Conservation (phyloP, 2,329 filamentous ascomycete genomes). For the Xylaria sp. region DNA sequence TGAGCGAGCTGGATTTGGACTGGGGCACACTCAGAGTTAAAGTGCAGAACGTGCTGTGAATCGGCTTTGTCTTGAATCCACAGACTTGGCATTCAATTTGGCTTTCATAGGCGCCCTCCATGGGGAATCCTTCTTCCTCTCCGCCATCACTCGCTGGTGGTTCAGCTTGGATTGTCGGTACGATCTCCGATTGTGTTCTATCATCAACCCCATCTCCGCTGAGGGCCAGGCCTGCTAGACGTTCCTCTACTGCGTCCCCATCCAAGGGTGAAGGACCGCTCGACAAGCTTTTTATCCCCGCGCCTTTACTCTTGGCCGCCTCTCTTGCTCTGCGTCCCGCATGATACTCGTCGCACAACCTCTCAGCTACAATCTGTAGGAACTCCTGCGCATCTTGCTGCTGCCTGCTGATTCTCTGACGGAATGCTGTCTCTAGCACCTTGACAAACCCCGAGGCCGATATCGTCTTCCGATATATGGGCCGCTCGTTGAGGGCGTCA, state of each 20-base stretch:
- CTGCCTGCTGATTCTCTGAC: conserved; percentile 88
- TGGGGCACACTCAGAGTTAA: conserved; percentile 92
- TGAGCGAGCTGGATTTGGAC: conserved; percentile 80
- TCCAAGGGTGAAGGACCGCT: conserved; percentile 40
- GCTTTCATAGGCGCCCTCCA: conserved; percentile 93
- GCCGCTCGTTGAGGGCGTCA: conserved; percentile 90
- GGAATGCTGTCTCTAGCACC: conserved; percentile 85
- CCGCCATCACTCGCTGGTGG: conserved; percentile 46
- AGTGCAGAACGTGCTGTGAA: conserved; percentile 87
- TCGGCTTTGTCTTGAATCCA: conserved; percentile 86
- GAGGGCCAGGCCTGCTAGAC: conserved; percentile 45
- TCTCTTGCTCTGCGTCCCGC: conserved; percentile 79
- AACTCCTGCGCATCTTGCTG: conserved; percentile 99
- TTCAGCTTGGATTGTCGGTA: conserved; percentile 36
- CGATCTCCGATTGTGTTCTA: conserved; percentile 8
- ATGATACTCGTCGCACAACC: conserved; percentile 93
- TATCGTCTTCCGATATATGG: conserved; percentile 93
- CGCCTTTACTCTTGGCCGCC: conserved; percentile 57
- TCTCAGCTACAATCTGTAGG: conserved; percentile 90
- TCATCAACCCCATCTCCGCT: conserved; percentile 31
- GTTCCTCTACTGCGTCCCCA: conserved; percentile 46
- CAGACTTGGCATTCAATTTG: conserved; percentile 93
- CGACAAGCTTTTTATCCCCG: conserved; percentile 10
- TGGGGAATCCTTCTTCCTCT: conserved; percentile 79
- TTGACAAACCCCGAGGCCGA: conserved; percentile 85